Percentiles rank a stretch among this genome's conserved stretches.
Evolutionary conservation across 2,329 filamentous ascomycete genomes (phyloP).

Genomic region (Colletotrichum sp.): DNA sequence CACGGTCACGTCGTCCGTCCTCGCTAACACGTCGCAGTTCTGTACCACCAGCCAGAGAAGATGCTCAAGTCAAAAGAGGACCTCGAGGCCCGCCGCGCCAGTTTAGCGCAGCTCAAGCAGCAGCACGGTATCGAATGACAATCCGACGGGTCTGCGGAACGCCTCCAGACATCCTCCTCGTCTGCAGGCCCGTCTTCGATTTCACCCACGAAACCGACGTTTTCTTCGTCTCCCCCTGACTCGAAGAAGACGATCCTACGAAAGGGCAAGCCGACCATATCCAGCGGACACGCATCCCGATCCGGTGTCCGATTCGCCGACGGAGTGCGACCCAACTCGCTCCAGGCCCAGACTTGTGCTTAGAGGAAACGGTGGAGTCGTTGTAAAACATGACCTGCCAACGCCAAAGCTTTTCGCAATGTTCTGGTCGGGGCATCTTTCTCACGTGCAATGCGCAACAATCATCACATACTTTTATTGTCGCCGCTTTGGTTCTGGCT

Average conservation of each 20-base stretch:
- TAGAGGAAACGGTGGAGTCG: slow-evolving; percentile 28
- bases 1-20: background rate
- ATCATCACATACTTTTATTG: background rate
- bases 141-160: slow-evolving; percentile 70
- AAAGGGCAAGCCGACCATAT: slow-evolving; percentile 45
- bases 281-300: slow-evolving; percentile 39
- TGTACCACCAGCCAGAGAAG: slow-evolving; percentile 71
- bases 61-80: slow-evolving; percentile 88
- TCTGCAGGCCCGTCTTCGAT: slow-evolving; percentile 67
- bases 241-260: slow-evolving; percentile 47
- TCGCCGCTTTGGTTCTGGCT: slow-evolving; percentile 20
- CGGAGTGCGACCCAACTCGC: slow-evolving; percentile 36
- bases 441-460: slow-evolving; percentile 9
- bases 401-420: slow-evolving; percentile 11
- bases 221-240: slow-evolving; percentile 37
- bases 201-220: slow-evolving; percentile 41
- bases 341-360: slow-evolving; percentile 39
- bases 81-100: slow-evolving; percentile 90
- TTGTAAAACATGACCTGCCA: slow-evolving; percentile 18
- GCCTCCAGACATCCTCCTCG: slow-evolving; percentile 48
- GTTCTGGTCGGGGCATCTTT: slow-evolving; percentile 16
- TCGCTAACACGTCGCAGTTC: slow-evolving; percentile 44
- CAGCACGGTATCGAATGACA: slow-evolving; percentile 99
- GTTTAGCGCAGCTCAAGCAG: slow-evolving; percentile 97
- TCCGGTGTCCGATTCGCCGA: slow-evolving; percentile 49